Base-by-base conservation (phyloP, 2,329 filamentous ascomycete species). In the Diaporthe sp. region DNA sequence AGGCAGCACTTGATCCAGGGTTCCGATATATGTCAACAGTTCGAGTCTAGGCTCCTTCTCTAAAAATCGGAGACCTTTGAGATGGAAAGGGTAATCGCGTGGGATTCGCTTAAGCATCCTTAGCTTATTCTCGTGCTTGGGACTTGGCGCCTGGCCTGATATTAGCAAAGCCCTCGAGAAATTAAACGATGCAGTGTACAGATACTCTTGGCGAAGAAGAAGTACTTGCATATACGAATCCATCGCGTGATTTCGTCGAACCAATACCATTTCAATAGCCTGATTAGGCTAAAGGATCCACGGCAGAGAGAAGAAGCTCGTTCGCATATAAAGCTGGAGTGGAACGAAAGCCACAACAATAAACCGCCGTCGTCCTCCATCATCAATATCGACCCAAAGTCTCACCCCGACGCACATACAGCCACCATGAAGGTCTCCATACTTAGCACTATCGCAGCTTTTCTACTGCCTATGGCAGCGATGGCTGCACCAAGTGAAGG, bases 191-290 rank as follows among this genome's bases (percentile, higher is more conserved):
- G 42, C 17, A 65, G 25, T 49, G 17, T 65, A 7, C 19, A 65
- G n/a, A 49, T 31, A n/a, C 17, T 65, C 61, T 65, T 65, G 61
- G 61, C 61, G 17, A 9, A 65, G n/a, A 62, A 46, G 39, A 25
- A 46, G 17, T 19, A 46, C 42, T 65, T 65, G 25, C 61, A 65
- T 46, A 65, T 65, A 65, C 61, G 61, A 65, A 65, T 65, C 61
- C 39, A 65, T 65, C 8, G 61, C 42, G 61, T 22, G n/a, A 65
- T n/a, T 31, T n/a, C 15, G 15, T 46, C 9, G 61, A 65, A n/a
- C 42, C n/a, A 46, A 25, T 31, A 46, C 61, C 17, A 65, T 15
- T 65, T 49, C 42, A 65, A 31, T 10, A 17, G 28, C 22, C 39
- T 22, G 37, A 46, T 31, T 46, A 7, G n/a, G 61, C 25, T 34